Evolutionary conservation across 1,284 basidiomycete species (phyloP).

Genomic region (Bondarzewia mesenterica): DNA sequence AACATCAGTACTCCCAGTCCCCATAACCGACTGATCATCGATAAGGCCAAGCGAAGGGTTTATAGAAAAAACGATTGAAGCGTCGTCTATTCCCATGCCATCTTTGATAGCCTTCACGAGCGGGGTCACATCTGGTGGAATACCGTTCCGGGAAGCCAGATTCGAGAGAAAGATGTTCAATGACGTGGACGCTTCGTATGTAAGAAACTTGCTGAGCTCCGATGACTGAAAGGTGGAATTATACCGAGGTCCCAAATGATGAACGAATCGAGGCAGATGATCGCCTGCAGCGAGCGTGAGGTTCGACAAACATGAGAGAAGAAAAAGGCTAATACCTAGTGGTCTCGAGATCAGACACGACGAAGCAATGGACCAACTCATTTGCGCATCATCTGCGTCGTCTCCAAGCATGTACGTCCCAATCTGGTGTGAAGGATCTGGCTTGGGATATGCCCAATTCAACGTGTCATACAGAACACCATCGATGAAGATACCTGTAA

Average conservation of each 20-base stretch:
- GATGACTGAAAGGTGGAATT: slow-evolving; percentile 59
- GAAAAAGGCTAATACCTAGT: slow-evolving; percentile 35
- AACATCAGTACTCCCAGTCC: neutral
- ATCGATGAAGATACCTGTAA: slow-evolving; percentile 61
- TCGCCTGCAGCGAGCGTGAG: slow-evolving; percentile 33
- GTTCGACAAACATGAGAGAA: neutral
- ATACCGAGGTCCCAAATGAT: slow-evolving; percentile 73
- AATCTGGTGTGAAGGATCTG: slow-evolving; percentile 28
- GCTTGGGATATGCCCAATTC: slow-evolving; percentile 52
- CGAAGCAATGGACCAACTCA: slow-evolving; percentile 68
- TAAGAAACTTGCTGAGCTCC: slow-evolving; percentile 60
- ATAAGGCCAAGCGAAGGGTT: slow-evolving; percentile 26
- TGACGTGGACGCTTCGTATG: slow-evolving; percentile 71
- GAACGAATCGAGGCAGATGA: slow-evolving; percentile 59
- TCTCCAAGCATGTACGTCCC: slow-evolving; percentile 50
- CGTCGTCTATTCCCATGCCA: slow-evolving; percentile 39
- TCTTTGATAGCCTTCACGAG: slow-evolving; percentile 47
- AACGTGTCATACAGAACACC: slow-evolving; percentile 55
- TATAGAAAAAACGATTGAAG: slow-evolving; percentile 44
- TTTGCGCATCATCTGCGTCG: slow-evolving; percentile 25
- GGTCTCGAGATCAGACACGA: slow-evolving; percentile 53
- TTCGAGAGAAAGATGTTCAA: slow-evolving; percentile 57
- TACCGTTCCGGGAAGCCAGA: slow-evolving; percentile 17
- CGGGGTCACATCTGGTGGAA: slow-evolving; percentile 23
- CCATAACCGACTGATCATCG: neutral